Conservation (phyloP, 352 stramenopile genomes). For the Peronospora destructor region DNA sequence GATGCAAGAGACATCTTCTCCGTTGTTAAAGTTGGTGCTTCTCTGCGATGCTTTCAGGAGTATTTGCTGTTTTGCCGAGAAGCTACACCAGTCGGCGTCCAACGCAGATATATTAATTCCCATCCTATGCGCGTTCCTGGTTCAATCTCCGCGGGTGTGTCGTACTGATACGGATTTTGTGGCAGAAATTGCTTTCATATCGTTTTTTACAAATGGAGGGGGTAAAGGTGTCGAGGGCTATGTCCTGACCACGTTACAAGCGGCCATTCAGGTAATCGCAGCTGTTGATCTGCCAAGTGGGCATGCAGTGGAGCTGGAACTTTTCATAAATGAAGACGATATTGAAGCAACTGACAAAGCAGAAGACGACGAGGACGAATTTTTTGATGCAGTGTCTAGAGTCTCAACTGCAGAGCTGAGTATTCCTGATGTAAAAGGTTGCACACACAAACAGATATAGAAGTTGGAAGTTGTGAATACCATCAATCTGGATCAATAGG, state of each 20-base stretch:
- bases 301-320: conserved; percentile 46
- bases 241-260: conserved; percentile 70
- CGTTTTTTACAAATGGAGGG: conserved; percentile 67
- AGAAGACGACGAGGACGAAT: conserved; percentile 40
- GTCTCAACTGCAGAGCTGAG: conserved; percentile 6
- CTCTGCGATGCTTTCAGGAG: conserved; percentile 51
- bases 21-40: conserved; percentile 56
- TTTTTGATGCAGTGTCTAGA: conserved; percentile 44
- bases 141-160: conserved; percentile 33
- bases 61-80: conserved; percentile 64
- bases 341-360: conserved; percentile 21
- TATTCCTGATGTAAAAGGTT: neutral
- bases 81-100: conserved; percentile 48
- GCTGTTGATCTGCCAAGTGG: conserved; percentile 52
- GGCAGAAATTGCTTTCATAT: conserved; percentile 65
- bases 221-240: conserved; percentile 74
- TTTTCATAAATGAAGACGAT: conserved; percentile 40
- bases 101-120: conserved; percentile 71
- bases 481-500: conserved; percentile 20
- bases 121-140: conserved; percentile 54
- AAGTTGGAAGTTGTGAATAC: conserved; percentile 13
- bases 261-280: conserved; percentile 57
- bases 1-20: conserved; percentile 42
- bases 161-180: conserved; percentile 38
- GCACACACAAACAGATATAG: conserved; percentile 3